phyloP scores from a whole-genome alignment of 305 asterid species.

The Plantago lanceolata region DNA sequence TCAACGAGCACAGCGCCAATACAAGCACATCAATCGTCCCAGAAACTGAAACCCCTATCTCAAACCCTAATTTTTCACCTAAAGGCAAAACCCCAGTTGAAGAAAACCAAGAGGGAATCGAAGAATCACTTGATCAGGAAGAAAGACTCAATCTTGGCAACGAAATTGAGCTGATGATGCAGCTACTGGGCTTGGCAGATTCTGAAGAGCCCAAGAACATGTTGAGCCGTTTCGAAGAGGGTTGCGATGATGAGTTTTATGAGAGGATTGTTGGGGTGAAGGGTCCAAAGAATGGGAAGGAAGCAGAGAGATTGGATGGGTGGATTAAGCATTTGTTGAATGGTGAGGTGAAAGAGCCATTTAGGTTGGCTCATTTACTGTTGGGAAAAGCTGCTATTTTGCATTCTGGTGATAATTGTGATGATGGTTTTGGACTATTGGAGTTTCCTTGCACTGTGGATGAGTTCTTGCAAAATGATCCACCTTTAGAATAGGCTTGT shows the following conservation, averaged over 20 bases:
- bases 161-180: conserved; percentile 44
- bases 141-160: conserved; percentile 32
- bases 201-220: conserved; percentile 17
- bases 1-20: conserved; percentile 24
- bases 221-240: conserved; percentile 20
- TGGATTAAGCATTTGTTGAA: conserved; percentile 47
- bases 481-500: conserved; percentile 31
- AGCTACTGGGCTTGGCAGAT: conserved; percentile 35
- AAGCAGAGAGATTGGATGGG: conserved; percentile 38
- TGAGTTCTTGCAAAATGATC: conserved; percentile 54
- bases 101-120: conserved; percentile 15
- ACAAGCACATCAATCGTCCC: conserved; percentile 28
- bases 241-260: conserved; percentile 41
- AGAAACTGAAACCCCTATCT: conserved; percentile 48
- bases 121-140: conserved; percentile 13
- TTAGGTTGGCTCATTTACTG: conserved; percentile 49
- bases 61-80: conserved; percentile 32
- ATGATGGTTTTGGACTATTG: conserved; percentile 38
- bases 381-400: conserved; percentile 43
- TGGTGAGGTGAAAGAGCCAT: conserved; percentile 39
- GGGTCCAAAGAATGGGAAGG: conserved; percentile 45
- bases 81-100: conserved; percentile 24
- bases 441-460: conserved; percentile 47
- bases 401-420: conserved; percentile 27
- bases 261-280: conserved; percentile 43